Evolutionary conservation across 495 filamentous ascomycete species (phyloP).

Genomic region (Baudoinia panamericana): DNA sequence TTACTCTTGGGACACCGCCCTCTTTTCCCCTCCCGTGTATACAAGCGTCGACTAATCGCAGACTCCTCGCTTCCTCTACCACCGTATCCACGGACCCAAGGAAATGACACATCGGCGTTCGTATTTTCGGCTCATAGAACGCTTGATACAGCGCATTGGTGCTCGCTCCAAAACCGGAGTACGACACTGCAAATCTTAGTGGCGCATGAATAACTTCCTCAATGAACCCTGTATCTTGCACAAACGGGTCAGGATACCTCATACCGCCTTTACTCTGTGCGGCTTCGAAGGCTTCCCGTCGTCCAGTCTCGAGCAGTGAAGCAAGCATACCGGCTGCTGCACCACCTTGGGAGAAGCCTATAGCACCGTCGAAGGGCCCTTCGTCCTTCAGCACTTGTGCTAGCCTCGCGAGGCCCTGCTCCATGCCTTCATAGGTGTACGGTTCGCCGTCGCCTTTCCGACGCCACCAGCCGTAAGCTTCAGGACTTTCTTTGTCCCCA

Average conservation of each 20-base stretch:
- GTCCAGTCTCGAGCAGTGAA: constrained; percentile 48
- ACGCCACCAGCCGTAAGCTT: constrained; percentile 77
- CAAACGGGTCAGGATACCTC: constrained; percentile 39
- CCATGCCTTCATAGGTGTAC: constrained; percentile 50
- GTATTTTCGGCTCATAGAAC: constrained; percentile 65
- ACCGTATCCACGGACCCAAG: constrained; percentile 78
- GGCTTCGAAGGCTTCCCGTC: constrained; percentile 36
- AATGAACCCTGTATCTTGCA: constrained; percentile 26
- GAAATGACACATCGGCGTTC: constrained; percentile 69
- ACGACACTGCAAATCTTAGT: constrained; percentile 66
- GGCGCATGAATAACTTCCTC: constrained; percentile 38
- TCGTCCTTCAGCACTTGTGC: constrained; percentile 43
- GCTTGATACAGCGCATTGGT: constrained; percentile 45
- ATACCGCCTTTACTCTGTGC: constrained; percentile 28
- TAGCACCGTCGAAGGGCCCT: constrained; percentile 33
- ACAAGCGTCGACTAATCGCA: constrained; percentile 55
- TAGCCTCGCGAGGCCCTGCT: constrained; percentile 46
- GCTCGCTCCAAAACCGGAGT: constrained; percentile 60
- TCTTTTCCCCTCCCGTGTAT: constrained; percentile 28
- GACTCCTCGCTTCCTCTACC: constrained; percentile 61
- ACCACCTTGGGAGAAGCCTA: constrained; percentile 35
- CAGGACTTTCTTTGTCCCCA: constrained; percentile 35
- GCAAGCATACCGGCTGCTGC: constrained; percentile 42
- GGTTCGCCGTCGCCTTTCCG: constrained; percentile 44
- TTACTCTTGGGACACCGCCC: constrained; percentile 43